These are phyloP conservation scores for Russula compacta DNA, from an alignment of 768 basidiomycete species.

Conservation along the genomic window DNA sequence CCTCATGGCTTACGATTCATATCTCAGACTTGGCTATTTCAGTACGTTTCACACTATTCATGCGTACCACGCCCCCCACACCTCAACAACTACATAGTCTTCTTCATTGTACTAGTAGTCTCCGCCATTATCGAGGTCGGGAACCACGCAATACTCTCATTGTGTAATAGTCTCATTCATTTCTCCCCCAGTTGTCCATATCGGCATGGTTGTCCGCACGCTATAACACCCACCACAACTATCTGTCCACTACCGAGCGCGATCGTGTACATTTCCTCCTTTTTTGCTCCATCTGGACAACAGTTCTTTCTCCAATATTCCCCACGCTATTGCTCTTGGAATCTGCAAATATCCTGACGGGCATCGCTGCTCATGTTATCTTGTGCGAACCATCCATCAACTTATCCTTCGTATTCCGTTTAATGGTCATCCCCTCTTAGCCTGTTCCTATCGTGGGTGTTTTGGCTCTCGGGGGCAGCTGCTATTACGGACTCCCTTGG, in stretches of 20 bases:
- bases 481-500: slow-evolving; percentile 10
- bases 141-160: background rate
- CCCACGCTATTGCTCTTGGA: slow-evolving; percentile 1
- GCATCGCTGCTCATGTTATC: slow-evolving; percentile 14
- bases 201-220: slow-evolving; percentile 62
- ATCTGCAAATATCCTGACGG: background rate
- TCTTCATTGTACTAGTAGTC: slow-evolving; percentile 8
- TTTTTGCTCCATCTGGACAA: slow-evolving; percentile 21
- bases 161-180: background rate
- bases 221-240: slow-evolving; percentile 51
- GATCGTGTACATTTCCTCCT: slow-evolving; percentile 33
- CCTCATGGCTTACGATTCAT: slow-evolving; percentile 2
- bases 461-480: slow-evolving; percentile 22
- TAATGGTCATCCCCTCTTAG: background rate
- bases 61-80: background rate
- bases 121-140: slow-evolving; percentile 18
- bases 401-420: background rate
- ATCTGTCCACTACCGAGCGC: slow-evolving; percentile 37
- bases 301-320: slow-evolving; percentile 16
- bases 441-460: slow-evolving; percentile 20
- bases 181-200: slow-evolving; percentile 45
- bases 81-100: background rate
- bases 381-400: slow-evolving; percentile 6
- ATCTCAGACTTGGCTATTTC: slow-evolving; percentile 11
- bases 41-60: slow-evolving; percentile 1